Base-by-base conservation (phyloP, 768 basidiomycete genomes). In the Boletus rubropictus region DNA sequence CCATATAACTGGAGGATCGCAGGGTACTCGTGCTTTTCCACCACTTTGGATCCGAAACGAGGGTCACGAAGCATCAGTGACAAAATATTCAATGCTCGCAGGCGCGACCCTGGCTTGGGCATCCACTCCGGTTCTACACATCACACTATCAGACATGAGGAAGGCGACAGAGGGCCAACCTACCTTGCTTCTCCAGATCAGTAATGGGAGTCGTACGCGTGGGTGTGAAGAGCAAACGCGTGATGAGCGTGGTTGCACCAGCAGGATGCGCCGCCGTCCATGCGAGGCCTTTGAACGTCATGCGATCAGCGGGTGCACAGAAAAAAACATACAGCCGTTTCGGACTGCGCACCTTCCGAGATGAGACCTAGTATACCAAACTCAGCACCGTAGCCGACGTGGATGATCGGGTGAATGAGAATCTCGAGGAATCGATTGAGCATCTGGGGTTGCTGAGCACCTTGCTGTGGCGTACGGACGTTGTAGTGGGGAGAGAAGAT, bases 351-450 rank as follows among this genome's bases (percentile, higher is more conserved):
- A 81, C 84, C 83, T 70, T 87, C 84, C 3, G 77, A 78, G 3
- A 81, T 65, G 51, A 84, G 69, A 2, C 83, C 84, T 10, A 74
- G 75, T 28, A 86, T 42, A 12, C 74, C 74, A 48, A 86, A 86
- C 57, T 86, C 86, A 7, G 74, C 62, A 2, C 82, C 85, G 57
- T 79, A 78, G 4, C 81, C 84, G 4, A 68, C 52, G 55, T 86
- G 81, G 32, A 87, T 85, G 46, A 85, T 52, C 0, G 84, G 80
- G 50, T 88, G 86, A 2, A 86, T 48, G 20, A 86, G 63, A 17
- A 81, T 82, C 11, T 76, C 72, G 27, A 83, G 52, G 49, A 81
- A 72, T 12, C 82, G 74, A 50, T 72, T 75, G 2, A 86, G 63
- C 80, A 86, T 81, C 51, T 74, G 64, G 0, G 79, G 79, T 22